phyloP scores from a whole-genome alignment of 805 yeast genomes.

The Saccharomyces paradoxus region DNA sequence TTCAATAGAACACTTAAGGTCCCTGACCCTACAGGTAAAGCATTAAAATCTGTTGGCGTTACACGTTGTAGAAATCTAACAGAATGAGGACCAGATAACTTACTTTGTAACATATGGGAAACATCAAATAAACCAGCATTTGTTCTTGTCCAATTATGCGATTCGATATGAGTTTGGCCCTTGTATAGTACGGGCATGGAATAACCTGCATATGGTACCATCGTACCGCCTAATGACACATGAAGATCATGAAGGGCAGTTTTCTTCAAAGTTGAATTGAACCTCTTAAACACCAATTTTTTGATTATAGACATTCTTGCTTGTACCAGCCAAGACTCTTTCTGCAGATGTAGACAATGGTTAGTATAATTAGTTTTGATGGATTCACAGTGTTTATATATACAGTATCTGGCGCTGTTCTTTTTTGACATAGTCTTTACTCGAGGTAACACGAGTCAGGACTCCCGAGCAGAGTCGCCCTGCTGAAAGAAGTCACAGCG shows the following conservation, averaged over 20 bases:
- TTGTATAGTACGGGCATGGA: constrained; percentile 88
- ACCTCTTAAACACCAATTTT: constrained; percentile 15
- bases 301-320: not conserved
- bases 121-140: constrained; percentile 92
- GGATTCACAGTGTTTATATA: not conserved
- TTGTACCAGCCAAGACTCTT: not conserved
- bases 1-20: constrained; percentile 71
- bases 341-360: not conserved
- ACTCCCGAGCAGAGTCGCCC: constrained; percentile 1
- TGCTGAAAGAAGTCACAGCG: not conserved
- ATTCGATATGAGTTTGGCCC: constrained; percentile 80
- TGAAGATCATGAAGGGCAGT: constrained; percentile 85
- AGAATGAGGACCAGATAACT: constrained; percentile 60
- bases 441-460: not conserved
- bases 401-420: not conserved
- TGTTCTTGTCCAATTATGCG: constrained; percentile 88
- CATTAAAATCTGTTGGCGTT: constrained; percentile 80
- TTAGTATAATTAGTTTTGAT: not conserved
- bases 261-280: constrained; percentile 35
- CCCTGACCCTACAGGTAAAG: constrained; percentile 48
- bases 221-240: constrained; percentile 68
- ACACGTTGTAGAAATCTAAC: constrained; percentile 61
- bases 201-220: constrained; percentile 96
- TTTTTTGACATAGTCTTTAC: not conserved
- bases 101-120: constrained; percentile 94